phyloP scores from a whole-genome alignment of 192 early-diverging fungal species.

The Podila epigama region DNA sequence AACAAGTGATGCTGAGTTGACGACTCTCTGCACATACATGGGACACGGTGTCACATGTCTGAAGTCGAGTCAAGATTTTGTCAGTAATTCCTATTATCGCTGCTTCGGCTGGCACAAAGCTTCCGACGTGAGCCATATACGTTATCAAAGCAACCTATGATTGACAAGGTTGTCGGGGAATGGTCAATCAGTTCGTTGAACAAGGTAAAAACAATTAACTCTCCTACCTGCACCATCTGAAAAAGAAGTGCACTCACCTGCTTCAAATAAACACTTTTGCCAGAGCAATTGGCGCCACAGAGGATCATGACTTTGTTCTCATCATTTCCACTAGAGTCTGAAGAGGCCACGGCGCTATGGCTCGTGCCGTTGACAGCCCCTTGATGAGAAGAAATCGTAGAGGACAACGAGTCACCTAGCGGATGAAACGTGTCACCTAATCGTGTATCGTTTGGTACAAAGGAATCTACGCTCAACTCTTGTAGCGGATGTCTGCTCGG shows the following conservation, averaged over 20 bases:
- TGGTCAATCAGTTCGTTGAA: too few species aligned
- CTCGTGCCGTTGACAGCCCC: background rate
- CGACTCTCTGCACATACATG: conserved; percentile 57
- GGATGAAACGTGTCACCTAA: conserved; percentile 42
- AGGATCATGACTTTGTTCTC: conserved; percentile 66
- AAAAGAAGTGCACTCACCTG: too few species aligned
- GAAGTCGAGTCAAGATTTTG: conserved; percentile 78
- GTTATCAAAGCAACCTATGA: conserved; percentile 77
- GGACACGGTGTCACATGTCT: conserved; percentile 73
- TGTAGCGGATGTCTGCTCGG: conserved; percentile 70
- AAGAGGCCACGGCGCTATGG: background rate
- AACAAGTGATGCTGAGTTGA: too few species aligned
- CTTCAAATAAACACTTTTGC: conserved; percentile 79
- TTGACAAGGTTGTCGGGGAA: too few species aligned
- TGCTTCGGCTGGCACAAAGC: conserved; percentile 80
- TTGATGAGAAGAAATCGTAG: background rate
- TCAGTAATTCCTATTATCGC: conserved; percentile 80
- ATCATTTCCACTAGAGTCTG: background rate
- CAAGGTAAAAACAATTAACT: too few species aligned
- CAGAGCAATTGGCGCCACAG: conserved; percentile 86
- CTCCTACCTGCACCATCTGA: too few species aligned
- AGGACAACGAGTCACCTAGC: background rate
- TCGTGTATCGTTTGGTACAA: conserved; percentile 77
- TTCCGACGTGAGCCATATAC: conserved; percentile 92
- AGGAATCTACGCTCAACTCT: conserved; percentile 63